These are phyloP conservation scores for Globisporangium irregulare DNA, from an alignment of 352 stramenopile genomes.

Conservation along the genomic window DNA sequence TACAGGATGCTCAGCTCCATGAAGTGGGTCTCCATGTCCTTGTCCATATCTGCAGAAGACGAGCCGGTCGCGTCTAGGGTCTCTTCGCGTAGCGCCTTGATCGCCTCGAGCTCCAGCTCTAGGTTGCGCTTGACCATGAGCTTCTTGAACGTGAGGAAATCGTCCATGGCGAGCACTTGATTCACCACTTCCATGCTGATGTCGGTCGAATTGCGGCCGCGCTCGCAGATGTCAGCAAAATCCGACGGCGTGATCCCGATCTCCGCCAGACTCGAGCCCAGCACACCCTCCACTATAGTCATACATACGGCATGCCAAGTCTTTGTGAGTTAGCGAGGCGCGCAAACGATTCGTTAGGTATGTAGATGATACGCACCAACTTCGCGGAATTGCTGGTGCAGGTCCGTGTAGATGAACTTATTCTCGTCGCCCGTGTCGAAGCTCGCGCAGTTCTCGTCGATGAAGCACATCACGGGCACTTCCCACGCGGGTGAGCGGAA, in stretches of 20 bases:
- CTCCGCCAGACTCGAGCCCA: slow-evolving; percentile 79
- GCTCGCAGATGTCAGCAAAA: slow-evolving; percentile 82
- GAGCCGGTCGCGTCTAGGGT: slow-evolving; percentile 18
- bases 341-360: no score
- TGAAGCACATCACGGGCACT: slow-evolving; percentile 86
- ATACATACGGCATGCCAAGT: no score
- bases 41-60: slow-evolving; percentile 20
- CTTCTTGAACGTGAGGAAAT: slow-evolving; percentile 92
- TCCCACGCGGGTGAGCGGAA: slow-evolving; percentile 88
- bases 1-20: slow-evolving; percentile 86
- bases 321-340: no score
- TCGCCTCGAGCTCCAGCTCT: slow-evolving; percentile 88
- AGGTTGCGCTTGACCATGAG: slow-evolving; percentile 91
- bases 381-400: slow-evolving; percentile 81
- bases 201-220: slow-evolving; percentile 50
- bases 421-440: slow-evolving; percentile 90
- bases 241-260: slow-evolving; percentile 81
- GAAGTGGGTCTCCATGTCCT: slow-evolving; percentile 61
- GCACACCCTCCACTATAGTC: slow-evolving; percentile 58
- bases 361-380: slow-evolving; percentile 24
- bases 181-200: slow-evolving; percentile 81
- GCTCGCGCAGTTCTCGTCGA: slow-evolving; percentile 86
- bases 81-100: slow-evolving; percentile 74
- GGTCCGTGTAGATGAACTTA: slow-evolving; percentile 86
- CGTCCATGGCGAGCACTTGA: slow-evolving; percentile 87